Percentiles rank a stretch among this genome's conserved stretches.
These are phyloP conservation scores for Telfairia occidentalis DNA, from an alignment of 331 rosid genomes.

Conservation along the genomic window DNA sequence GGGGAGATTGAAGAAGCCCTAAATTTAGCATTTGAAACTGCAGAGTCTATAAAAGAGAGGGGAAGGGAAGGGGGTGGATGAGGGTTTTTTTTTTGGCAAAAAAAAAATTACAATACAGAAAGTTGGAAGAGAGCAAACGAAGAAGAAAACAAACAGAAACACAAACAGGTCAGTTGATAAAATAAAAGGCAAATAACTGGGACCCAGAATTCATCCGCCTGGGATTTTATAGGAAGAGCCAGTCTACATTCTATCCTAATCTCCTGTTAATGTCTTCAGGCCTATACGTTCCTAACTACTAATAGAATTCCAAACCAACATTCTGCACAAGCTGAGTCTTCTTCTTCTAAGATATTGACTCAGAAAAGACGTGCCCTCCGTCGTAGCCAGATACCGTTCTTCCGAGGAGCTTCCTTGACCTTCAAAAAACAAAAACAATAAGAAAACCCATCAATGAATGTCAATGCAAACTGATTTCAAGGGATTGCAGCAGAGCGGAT, in stretches of 20 bases:
- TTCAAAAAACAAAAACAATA: background rate
- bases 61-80: background rate
- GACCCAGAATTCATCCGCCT: conserved; percentile 3
- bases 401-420: background rate
- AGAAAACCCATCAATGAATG: background rate
- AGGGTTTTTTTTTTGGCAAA: background rate
- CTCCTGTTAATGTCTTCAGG: conserved; percentile 9
- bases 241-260: conserved; percentile 9
- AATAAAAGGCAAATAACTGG: conserved; percentile 10
- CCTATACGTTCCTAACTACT: background rate
- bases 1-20: background rate
- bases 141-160: background rate
- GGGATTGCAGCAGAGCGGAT: background rate
- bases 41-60: background rate
- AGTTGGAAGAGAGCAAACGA: background rate
- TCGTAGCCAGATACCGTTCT: background rate
- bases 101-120: conserved; percentile 1
- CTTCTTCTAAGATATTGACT: background rate
- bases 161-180: conserved; percentile 3
- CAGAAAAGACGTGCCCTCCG: conserved; percentile 1
- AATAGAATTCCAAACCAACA: background rate
- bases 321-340: conserved; percentile 8
- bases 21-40: background rate
- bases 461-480: background rate
- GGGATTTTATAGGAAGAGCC: background rate